These are phyloP conservation scores for Scytalidium lignicola DNA, from an alignment of 2,329 filamentous ascomycete species.

Conservation along the genomic window DNA sequence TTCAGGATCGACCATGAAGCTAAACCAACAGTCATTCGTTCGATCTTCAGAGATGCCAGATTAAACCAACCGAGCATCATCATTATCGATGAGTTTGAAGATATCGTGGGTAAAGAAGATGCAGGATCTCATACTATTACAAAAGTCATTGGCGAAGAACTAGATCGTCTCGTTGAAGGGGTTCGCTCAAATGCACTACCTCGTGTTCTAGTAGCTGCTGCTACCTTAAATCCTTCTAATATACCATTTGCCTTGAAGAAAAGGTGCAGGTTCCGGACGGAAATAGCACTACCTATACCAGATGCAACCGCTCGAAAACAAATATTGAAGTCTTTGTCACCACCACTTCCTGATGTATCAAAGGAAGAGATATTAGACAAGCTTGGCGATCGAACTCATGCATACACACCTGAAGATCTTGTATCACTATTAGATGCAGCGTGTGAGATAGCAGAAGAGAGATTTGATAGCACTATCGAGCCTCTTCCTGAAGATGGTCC, in stretches of 20 bases:
- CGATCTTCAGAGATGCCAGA: conserved; percentile 64
- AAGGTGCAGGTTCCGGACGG: conserved; percentile 56
- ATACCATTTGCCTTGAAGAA: conserved; percentile 66
- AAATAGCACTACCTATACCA: conserved; percentile 73
- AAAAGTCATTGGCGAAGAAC: conserved; percentile 45
- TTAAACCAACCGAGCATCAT: conserved; percentile 70
- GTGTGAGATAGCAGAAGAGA: conserved; percentile 30
- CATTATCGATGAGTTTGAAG: conserved; percentile 72
- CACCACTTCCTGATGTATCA: conserved; percentile 40
- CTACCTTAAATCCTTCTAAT: conserved; percentile 67
- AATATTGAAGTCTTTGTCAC: conserved; percentile 56
- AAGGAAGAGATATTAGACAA: conserved; percentile 49
- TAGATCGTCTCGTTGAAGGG: conserved; percentile 46
- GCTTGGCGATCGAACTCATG: conserved; percentile 74
- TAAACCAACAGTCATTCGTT: conserved; percentile 56
- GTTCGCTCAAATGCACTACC: conserved; percentile 29
- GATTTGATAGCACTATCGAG: conserved; percentile 7
- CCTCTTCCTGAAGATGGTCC: background rate
- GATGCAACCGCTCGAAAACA: conserved; percentile 64
- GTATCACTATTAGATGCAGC: conserved; percentile 56
- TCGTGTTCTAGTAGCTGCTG: conserved; percentile 67
- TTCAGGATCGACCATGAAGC: conserved; percentile 53
- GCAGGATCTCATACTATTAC: conserved; percentile 45
- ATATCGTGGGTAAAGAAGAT: conserved; percentile 58
- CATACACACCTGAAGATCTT: conserved; percentile 78